These are phyloP conservation scores for Pelagophyceae sp. DNA, from an alignment of 352 stramenopile species.

Conservation along the genomic window DNA sequence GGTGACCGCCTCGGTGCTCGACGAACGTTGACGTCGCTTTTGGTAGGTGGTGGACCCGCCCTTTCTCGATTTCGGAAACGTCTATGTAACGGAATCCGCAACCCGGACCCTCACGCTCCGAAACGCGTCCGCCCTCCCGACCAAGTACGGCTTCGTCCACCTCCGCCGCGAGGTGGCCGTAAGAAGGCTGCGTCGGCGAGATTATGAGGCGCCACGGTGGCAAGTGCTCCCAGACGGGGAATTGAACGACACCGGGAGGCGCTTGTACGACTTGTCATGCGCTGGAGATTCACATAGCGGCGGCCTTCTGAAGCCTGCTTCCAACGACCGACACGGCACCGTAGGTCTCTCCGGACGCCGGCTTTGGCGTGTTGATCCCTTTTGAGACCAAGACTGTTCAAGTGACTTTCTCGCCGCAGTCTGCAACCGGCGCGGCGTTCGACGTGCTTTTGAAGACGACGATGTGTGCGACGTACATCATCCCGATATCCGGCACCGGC, in stretches of 20 bases:
- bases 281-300: no score
- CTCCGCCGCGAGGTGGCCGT: conserved; percentile 43
- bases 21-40: conserved; percentile 36
- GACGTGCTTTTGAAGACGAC: conserved; percentile 43
- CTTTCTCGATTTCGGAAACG: conserved; percentile 50
- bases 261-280: no score
- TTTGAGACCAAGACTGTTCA: conserved; percentile 35
- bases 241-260: no score
- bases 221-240: no score
- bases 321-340: no score
- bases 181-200: no score
- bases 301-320: no score
- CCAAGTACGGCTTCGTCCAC: conserved; percentile 59
- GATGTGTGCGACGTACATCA: conserved; percentile 43
- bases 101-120: conserved; percentile 38
- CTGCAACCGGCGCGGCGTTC: conserved; percentile 38
- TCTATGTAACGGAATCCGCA: conserved; percentile 49
- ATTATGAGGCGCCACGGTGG: no score
- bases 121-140: conserved; percentile 48
- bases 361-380: conserved; percentile 52
- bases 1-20: no score
- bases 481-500: conserved; percentile 39
- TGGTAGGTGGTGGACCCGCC: no score
- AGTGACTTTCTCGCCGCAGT: conserved; percentile 47
- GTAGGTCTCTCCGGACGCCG: conserved; percentile 51